phyloP scores from a whole-genome alignment of 2,329 filamentous ascomycete genomes.

The Arthrocladium fulminans region DNA sequence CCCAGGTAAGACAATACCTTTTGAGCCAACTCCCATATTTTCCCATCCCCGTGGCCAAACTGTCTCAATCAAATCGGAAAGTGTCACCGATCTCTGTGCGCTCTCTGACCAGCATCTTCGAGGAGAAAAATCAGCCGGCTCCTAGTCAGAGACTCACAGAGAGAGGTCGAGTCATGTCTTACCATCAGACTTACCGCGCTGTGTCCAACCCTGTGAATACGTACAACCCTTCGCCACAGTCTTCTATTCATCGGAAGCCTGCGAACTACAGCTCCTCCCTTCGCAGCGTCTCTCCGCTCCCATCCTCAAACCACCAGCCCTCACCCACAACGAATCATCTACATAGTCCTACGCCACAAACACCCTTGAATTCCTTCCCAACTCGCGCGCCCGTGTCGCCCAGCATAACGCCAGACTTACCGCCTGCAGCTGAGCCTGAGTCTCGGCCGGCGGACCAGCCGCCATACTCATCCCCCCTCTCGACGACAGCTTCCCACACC shows the following conservation, averaged over 20 bases:
- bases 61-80: constrained; percentile 3
- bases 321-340: constrained; percentile 11
- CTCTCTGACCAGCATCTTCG: constrained; percentile 8
- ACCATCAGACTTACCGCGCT: constrained; percentile 5
- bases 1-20: not conserved
- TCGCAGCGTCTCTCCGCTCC: constrained; percentile 8
- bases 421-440: not conserved
- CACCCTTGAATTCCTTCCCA: constrained; percentile 3
- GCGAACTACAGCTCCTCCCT: constrained; percentile 3
- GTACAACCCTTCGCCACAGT: not conserved
- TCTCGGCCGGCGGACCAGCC: not conserved
- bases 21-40: not conserved
- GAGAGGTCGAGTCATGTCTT: constrained; percentile 6
- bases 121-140: constrained; percentile 6
- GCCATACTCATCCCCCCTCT: not conserved
- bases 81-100: constrained; percentile 6
- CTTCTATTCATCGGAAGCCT: not conserved
- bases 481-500: not conserved
- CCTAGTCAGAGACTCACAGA: constrained; percentile 6
- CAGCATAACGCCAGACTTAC: constrained; percentile 4
- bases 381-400: not conserved
- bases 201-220: constrained; percentile 6
- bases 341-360: constrained; percentile 5
- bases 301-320: constrained; percentile 9
- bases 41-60: constrained; percentile 3